These are phyloP conservation scores for Craspedostauros australis DNA, from an alignment of 108 stramenopile genomes.

Conservation along the genomic window DNA sequence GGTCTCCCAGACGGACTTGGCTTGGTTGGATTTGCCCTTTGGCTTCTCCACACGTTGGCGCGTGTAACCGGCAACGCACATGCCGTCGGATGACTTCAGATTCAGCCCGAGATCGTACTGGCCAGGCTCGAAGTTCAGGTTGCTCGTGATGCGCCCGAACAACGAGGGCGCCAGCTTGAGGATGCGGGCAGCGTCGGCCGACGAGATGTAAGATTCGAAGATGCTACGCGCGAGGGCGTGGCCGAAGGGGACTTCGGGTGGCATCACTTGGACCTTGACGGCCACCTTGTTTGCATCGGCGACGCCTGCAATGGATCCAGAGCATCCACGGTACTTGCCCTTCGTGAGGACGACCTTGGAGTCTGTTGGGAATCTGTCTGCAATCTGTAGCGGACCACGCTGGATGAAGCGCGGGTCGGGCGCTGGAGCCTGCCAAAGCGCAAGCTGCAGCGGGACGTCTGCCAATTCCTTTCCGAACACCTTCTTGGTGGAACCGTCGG, in stretches of 20 bases:
- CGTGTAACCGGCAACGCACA: constrained; percentile 87
- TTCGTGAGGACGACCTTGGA: constrained; percentile 75
- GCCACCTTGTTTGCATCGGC: constrained; percentile 69
- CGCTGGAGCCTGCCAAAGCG: constrained; percentile 84
- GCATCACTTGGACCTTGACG: constrained; percentile 74
- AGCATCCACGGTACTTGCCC: constrained; percentile 73
- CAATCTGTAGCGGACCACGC: constrained; percentile 68
- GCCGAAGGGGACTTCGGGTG: constrained; percentile 91
- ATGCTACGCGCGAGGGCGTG: constrained; percentile 75
- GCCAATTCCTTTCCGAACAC: constrained; percentile 91
- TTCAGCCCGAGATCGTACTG: constrained; percentile 92
- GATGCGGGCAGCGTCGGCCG: constrained; percentile 72
- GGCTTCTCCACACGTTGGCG: constrained; percentile 40
- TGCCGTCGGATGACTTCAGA: constrained; percentile 73
- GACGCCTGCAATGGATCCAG: constrained; percentile 59
- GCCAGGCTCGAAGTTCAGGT: constrained; percentile 74
- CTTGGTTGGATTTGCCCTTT: background rate
- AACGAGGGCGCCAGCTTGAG: constrained; percentile 71
- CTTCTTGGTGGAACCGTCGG: constrained; percentile 84
- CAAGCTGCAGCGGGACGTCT: constrained; percentile 91
- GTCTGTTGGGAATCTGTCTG: constrained; percentile 78
- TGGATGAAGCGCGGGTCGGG: constrained; percentile 94
- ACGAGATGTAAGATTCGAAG: constrained; percentile 78
- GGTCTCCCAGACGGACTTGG: constrained; percentile 65
- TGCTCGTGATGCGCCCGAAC: constrained; percentile 84